Percentiles rank a stretch among this genome's conserved stretches.
Evolutionary conservation across 2,329 filamentous ascomycete species (phyloP).

Genomic region (Fusarium neocosmosporiellum): DNA sequence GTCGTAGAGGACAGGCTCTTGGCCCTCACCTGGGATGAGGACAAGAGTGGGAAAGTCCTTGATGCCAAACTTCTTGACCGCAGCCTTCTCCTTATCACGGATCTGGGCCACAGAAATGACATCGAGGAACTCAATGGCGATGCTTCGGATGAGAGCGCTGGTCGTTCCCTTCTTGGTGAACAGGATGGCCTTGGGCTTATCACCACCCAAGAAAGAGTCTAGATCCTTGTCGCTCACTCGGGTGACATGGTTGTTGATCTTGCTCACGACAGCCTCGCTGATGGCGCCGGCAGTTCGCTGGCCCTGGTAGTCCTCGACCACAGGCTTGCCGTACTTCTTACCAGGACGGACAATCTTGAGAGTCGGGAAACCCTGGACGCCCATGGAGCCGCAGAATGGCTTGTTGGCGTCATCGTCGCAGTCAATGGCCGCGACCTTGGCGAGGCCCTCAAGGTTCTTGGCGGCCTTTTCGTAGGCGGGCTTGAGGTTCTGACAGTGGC

Average conservation of each 20-base stretch:
- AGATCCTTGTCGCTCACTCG: slow-evolving; percentile 82
- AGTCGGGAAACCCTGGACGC: slow-evolving; percentile 93
- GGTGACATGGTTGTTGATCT: slow-evolving; percentile 93
- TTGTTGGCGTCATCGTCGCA: slow-evolving; percentile 97
- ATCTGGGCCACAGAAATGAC: slow-evolving; percentile 84
- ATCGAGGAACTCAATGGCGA: slow-evolving; percentile 92
- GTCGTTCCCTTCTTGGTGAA: slow-evolving; percentile 95
- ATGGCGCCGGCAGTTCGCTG: slow-evolving; percentile 86
- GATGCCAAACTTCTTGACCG: slow-evolving; percentile 80
- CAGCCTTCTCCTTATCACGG: slow-evolving; percentile 79
- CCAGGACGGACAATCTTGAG: slow-evolving; percentile 91
- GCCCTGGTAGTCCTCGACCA: slow-evolving; percentile 92
- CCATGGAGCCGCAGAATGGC: slow-evolving; percentile 83
- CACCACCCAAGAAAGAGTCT: slow-evolving; percentile 78
- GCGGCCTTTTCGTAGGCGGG: slow-evolving; percentile 96
- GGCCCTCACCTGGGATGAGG: slow-evolving; percentile 77
- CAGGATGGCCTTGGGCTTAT: slow-evolving; percentile 84
- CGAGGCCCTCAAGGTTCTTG: slow-evolving; percentile 87
- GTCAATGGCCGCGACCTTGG: slow-evolving; percentile 93
- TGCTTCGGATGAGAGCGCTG: slow-evolving; percentile 81
- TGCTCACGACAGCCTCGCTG: slow-evolving; percentile 83
- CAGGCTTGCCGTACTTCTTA: slow-evolving; percentile 81
- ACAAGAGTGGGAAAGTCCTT: slow-evolving; percentile 83
- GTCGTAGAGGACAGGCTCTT: slow-evolving; percentile 77
- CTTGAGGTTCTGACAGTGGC: slow-evolving; percentile 95